Percentiles rank a stretch among this genome's conserved stretches.
These are phyloP conservation scores for Claviceps digitariae DNA, from an alignment of 2,329 filamentous ascomycete species.

Conservation along the genomic window DNA sequence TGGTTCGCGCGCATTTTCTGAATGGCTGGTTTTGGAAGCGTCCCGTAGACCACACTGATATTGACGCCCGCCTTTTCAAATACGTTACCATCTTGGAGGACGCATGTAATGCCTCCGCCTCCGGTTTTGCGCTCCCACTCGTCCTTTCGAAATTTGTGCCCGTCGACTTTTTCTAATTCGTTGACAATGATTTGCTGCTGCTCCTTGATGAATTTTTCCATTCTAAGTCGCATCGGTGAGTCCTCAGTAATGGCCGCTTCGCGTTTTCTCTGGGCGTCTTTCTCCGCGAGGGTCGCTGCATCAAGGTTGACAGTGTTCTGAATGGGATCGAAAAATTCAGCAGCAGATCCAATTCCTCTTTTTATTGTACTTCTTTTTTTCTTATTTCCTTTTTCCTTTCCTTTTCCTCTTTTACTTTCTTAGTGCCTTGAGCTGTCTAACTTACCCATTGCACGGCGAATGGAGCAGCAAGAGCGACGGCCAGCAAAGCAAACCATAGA, in stretches of 20 bases:
- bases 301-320: slow-evolving; percentile 40
- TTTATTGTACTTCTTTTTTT: not conserved
- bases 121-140: slow-evolving; percentile 80
- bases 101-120: slow-evolving; percentile 86
- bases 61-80: slow-evolving; percentile 98
- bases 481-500: not conserved
- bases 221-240: slow-evolving; percentile 92
- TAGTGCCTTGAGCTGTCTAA: not conserved
- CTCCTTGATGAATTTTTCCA: slow-evolving; percentile 92
- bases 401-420: not conserved
- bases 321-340: not conserved
- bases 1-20: slow-evolving; percentile 90
- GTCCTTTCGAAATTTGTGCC: slow-evolving; percentile 67
- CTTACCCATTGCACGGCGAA: slow-evolving; percentile 4
- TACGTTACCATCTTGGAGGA: slow-evolving; percentile 88
- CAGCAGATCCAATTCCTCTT: no score
- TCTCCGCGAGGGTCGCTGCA: slow-evolving; percentile 62
- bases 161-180: slow-evolving; percentile 73
- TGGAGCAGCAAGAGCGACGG: not conserved
- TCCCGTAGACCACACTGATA: slow-evolving; percentile 88
- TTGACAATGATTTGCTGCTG: slow-evolving; percentile 81
- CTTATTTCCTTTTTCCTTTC: not conserved
- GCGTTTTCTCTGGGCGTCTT: slow-evolving; percentile 68
- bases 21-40: slow-evolving; percentile 74
- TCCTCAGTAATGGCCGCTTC: slow-evolving; percentile 51